Conservation (phyloP, 352 stramenopile species). For the Globisporangium sylvaticum region DNA sequence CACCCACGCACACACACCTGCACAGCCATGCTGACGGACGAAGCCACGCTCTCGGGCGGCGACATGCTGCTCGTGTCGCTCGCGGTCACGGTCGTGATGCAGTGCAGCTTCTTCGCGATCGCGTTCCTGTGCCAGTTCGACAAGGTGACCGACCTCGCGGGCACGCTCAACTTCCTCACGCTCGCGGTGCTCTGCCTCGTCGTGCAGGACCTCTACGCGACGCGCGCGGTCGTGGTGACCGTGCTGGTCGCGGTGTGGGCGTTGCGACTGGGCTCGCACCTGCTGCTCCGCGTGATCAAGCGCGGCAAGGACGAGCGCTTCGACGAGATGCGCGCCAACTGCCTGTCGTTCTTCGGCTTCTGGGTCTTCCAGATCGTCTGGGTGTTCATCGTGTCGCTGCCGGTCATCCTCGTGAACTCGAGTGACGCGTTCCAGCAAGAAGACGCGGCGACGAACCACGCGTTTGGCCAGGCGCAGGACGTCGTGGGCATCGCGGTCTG, state of each 20-base stretch:
- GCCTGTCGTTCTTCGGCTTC: slow-evolving; percentile 61
- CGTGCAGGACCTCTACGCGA: slow-evolving; percentile 36
- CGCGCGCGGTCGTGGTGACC: slow-evolving; percentile 46
- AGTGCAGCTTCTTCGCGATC: slow-evolving; percentile 57
- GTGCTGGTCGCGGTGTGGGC: slow-evolving; percentile 51
- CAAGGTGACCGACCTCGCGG: slow-evolving; percentile 63
- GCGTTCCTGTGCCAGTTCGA: slow-evolving; percentile 61
- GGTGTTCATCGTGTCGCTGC: slow-evolving; percentile 71
- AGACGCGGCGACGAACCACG: slow-evolving; percentile 4
- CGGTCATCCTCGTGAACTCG: slow-evolving; percentile 61
- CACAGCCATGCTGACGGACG: neutral
- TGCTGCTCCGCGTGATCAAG: slow-evolving; percentile 62
- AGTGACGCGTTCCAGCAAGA: slow-evolving; percentile 18
- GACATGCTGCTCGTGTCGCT: slow-evolving; percentile 45
- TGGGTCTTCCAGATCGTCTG: slow-evolving; percentile 84
- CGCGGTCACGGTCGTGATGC: slow-evolving; percentile 44
- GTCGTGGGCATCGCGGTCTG: slow-evolving; percentile 47
- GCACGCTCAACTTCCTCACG: slow-evolving; percentile 56
- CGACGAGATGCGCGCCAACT: slow-evolving; percentile 67
- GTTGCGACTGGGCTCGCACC: slow-evolving; percentile 57
- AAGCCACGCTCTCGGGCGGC: slow-evolving; percentile 15
- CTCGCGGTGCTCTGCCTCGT: slow-evolving; percentile 48
- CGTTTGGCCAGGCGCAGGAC: slow-evolving; percentile 37
- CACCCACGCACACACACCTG: neutral
- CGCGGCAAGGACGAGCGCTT: slow-evolving; percentile 75